Conservation (phyloP, 2,329 filamentous ascomycete genomes). For the Blastomyces percursus region DNA sequence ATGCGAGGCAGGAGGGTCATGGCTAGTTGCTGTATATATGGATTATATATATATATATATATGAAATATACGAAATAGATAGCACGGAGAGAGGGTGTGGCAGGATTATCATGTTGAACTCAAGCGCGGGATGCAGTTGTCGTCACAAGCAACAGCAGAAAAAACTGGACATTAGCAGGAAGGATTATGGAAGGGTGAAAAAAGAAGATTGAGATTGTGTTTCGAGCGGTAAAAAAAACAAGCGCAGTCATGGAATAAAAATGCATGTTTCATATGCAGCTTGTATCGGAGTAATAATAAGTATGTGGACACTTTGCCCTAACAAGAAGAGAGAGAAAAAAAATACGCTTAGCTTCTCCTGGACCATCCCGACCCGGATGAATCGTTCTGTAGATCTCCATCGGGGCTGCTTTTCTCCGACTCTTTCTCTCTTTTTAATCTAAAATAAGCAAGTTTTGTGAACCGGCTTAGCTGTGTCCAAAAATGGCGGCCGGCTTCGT, state of each 20-base stretch:
- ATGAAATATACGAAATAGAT: not conserved
- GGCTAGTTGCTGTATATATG: not conserved
- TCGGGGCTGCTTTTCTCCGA: conserved; percentile 12
- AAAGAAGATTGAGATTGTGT: not conserved
- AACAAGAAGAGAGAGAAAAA: not conserved
- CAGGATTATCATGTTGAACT: not conserved
- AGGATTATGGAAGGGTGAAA: not conserved
- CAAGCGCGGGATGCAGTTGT: not conserved
- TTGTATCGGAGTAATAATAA: not conserved
- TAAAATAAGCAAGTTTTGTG: conserved; percentile 72
- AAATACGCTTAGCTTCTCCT: conserved; percentile 16
- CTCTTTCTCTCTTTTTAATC: conserved; percentile 57
- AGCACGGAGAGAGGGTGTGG: not conserved
- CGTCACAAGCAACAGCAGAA: not conserved
- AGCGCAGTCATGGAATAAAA: not conserved
- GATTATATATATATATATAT: no score
- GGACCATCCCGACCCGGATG: conserved; percentile 9
- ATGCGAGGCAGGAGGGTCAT: not conserved
- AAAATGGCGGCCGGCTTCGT: conserved; percentile 88
- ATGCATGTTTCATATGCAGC: not conserved
- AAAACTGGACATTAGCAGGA: not conserved
- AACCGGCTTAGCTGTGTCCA: conserved; percentile 81
- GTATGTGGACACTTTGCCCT: not conserved
- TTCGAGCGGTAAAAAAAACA: not conserved
- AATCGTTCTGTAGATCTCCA: conserved; percentile 24